Evolutionary conservation across 371 early-diverging fungal species (phyloP), one percentile per base, ranked within the genome.

Genomic region (Quaeritorhiza haematococci): DNA sequence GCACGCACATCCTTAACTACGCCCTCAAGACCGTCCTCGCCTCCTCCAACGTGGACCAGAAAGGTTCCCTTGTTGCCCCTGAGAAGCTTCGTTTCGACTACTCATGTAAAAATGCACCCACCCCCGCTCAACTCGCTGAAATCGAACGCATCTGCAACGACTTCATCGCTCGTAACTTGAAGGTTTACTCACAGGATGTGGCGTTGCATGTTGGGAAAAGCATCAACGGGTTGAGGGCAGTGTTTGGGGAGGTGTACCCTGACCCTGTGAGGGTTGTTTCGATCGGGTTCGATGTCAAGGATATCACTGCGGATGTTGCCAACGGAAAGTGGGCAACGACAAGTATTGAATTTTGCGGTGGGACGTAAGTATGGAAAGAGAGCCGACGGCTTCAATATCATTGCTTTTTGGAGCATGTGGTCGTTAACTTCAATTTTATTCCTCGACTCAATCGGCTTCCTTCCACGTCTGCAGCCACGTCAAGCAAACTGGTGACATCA

Each of bases 71-170:
- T 43, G 99, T 99, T 33, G 87, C 98, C 19, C 87, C 92, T 33
- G 96, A 96, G 61, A 96, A 94, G 79, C 80, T 98, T 45, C 88
- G 99, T 50, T 99, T 99, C 71, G 99, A 99, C 71, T 99, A 94
- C 71, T 83, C 87, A 17, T 86, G 76, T 74, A 88, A 84, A 84
- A 74, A 68, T 46, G 83, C 89, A 17, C 82, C 97, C 35, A 84
- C 86, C 5, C 68, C 84, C n/a, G 80, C 86, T 33, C 89, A 98
- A 69, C 72, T 98, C 32, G 78, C 73, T 45, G 75, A 84, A 34
- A 76, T 97, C 32, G 98, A 99, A 69, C 64, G 77, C 28, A 86
- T 91, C 53, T 84, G 87, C 62, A 89, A 89, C 69, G 79, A 81
- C 23, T 84, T 92, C 56, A 87, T 99, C 64, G 62, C 71, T 34